Evolutionary conservation across 1,284 basidiomycete species (phyloP).

Genomic region (Cutaneotrichosporon sp.): DNA sequence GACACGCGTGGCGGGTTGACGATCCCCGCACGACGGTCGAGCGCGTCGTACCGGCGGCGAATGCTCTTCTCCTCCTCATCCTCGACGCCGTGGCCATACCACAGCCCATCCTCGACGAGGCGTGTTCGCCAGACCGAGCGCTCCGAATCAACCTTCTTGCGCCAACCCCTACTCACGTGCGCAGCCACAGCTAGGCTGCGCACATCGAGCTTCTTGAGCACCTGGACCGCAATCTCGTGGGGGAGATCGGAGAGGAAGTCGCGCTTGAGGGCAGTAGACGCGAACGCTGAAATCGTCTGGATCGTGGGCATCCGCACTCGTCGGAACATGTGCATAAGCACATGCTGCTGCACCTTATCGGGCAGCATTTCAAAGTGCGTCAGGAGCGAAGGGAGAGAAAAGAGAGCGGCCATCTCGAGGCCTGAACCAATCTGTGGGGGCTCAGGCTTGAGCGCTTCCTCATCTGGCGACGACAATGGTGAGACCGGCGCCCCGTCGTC

Average conservation of each 20-base stretch:
- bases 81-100: conserved; percentile 42
- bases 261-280: conserved; percentile 39
- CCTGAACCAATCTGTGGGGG: conserved; percentile 32
- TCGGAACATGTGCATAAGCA: conserved; percentile 47
- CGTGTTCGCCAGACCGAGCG: conserved; percentile 41
- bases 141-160: conserved; percentile 41
- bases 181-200: conserved; percentile 32
- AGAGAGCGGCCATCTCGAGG: conserved; percentile 39
- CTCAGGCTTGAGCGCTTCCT: conserved; percentile 13
- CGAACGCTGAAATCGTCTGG: conserved; percentile 41
- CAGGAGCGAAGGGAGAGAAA: conserved; percentile 42
- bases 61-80: conserved; percentile 42
- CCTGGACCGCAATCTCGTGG: conserved; percentile 44
- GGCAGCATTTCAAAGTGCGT: conserved; percentile 44
- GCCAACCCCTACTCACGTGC: conserved; percentile 42
- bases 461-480: conserved; percentile 36
- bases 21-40: conserved; percentile 23
- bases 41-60: conserved; percentile 29
- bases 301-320: conserved; percentile 45
- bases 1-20: not conserved
- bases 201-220: conserved; percentile 38
- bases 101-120: conserved; percentile 38
- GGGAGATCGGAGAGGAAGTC: conserved; percentile 45
- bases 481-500: conserved; percentile 15
- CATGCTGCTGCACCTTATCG: conserved; percentile 46